Conservation (phyloP, 2,329 filamentous ascomycete species). For the Alternaria postmessia region DNA sequence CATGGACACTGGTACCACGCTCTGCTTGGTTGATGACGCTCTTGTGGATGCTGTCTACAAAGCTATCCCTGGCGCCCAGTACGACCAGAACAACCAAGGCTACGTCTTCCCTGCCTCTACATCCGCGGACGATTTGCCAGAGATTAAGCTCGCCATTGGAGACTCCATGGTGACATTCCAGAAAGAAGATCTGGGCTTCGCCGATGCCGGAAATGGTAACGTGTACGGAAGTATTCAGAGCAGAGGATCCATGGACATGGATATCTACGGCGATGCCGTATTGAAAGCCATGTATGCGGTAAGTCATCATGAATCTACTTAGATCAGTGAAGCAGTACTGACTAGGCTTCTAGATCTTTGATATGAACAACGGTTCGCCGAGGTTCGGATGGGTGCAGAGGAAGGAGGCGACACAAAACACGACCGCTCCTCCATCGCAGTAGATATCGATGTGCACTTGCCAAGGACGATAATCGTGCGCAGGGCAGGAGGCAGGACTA, state of each 20-base stretch:
- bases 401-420: slow-evolving; percentile 31
- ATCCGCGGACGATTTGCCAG: slow-evolving; percentile 20
- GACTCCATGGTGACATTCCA: slow-evolving; percentile 28
- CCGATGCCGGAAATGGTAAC: slow-evolving; percentile 30
- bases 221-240: slow-evolving; percentile 35
- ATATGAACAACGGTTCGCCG: slow-evolving; percentile 30
- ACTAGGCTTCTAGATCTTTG: slow-evolving; percentile 25
- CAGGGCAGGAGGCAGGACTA: neutral
- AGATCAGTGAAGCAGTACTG: neutral
- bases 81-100: slow-evolving; percentile 60
- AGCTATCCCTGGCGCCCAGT: slow-evolving; percentile 61
- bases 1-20: slow-evolving; percentile 74
- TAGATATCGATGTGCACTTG: neutral
- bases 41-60: slow-evolving; percentile 67
- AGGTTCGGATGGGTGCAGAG: slow-evolving; percentile 34
- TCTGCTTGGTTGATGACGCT: slow-evolving; percentile 65
- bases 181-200: slow-evolving; percentile 39
- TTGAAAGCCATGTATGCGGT: slow-evolving; percentile 37
- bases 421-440: slow-evolving; percentile 24
- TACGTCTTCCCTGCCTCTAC: slow-evolving; percentile 60
- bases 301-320: slow-evolving; percentile 4
- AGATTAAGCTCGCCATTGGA: slow-evolving; percentile 31
- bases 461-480: neutral
- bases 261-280: slow-evolving; percentile 33
- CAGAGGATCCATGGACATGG: slow-evolving; percentile 31